Evolutionary conservation across 208 protist species (phyloP).

Genomic region (Leishmania major): DNA sequence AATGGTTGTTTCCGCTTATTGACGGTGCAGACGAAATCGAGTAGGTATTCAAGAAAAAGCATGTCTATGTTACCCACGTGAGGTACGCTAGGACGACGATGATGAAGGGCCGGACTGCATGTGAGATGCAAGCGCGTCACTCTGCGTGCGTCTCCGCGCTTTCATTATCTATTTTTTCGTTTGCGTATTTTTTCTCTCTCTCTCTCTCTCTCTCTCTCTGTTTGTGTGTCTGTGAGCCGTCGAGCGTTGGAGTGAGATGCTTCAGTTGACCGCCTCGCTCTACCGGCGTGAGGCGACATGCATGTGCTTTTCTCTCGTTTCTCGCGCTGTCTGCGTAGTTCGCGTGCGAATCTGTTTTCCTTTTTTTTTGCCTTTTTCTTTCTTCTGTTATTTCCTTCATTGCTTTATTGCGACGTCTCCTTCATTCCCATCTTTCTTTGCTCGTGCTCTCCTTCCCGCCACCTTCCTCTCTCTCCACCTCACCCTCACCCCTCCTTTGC

Average conservation of each 20-base stretch:
- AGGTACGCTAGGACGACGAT: background rate
- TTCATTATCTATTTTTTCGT: background rate
- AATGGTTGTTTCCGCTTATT: constrained; percentile 31
- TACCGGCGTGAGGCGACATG: background rate
- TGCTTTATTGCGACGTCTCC: no score
- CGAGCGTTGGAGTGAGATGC: background rate
- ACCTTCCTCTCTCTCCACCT: background rate
- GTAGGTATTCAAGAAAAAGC: background rate
- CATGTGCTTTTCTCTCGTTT: background rate
- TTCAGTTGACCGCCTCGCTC: background rate
- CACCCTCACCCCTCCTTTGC: background rate
- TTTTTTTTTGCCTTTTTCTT: background rate
- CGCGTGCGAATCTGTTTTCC: background rate
- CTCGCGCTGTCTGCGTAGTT: background rate
- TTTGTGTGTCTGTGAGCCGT: background rate
- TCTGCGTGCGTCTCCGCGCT: background rate
- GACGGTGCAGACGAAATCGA: constrained; percentile 27
- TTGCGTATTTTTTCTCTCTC: background rate
- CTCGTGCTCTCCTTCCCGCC: background rate
- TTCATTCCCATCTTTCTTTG: background rate
- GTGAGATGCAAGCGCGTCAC: background rate
- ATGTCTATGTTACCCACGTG: background rate
- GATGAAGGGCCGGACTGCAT: background rate
- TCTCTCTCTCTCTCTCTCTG: background rate
- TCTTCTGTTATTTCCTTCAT: no score